phyloP scores from a whole-genome alignment of 768 basidiomycete species.

The Macrocybe gigantea region DNA sequence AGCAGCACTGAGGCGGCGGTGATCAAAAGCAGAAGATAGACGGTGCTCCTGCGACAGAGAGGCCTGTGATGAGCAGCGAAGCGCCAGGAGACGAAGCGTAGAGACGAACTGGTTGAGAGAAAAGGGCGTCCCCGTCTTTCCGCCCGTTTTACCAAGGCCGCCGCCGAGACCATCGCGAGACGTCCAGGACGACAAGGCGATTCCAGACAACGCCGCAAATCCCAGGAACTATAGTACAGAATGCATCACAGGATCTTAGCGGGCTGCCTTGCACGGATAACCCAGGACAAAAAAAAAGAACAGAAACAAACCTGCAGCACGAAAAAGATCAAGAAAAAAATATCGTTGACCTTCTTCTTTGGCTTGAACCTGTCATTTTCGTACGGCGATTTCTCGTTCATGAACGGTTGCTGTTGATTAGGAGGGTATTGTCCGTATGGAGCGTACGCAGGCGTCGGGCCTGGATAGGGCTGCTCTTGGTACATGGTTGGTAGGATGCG shows the following conservation, averaged over 20 bases:
- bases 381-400: slow-evolving; percentile 46
- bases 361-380: slow-evolving; percentile 61
- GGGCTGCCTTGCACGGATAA: neutral
- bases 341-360: slow-evolving; percentile 68
- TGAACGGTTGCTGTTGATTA: slow-evolving; percentile 13
- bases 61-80: neutral
- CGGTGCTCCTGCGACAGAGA: slow-evolving; percentile 51
- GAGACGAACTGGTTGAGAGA: slow-evolving; percentile 59
- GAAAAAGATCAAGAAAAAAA: slow-evolving; percentile 65
- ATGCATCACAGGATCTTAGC: neutral
- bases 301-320: slow-evolving; percentile 48
- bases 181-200: slow-evolving; percentile 59
- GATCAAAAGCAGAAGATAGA: slow-evolving; percentile 71
- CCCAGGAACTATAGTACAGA: slow-evolving; percentile 46
- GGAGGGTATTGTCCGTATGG: slow-evolving; percentile 19
- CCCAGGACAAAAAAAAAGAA: neutral
- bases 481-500: slow-evolving; percentile 2
- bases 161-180: slow-evolving; percentile 65
- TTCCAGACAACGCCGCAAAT: slow-evolving; percentile 61
- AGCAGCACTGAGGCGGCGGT: slow-evolving; percentile 63
- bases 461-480: slow-evolving; percentile 25
- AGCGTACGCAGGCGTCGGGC: slow-evolving; percentile 35
- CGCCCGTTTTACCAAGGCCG: slow-evolving; percentile 59
- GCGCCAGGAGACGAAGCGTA: neutral
- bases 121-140: slow-evolving; percentile 46